Evolutionary conservation across 1,284 basidiomycete species (phyloP).

Genomic region (Xanthoconium separans): DNA sequence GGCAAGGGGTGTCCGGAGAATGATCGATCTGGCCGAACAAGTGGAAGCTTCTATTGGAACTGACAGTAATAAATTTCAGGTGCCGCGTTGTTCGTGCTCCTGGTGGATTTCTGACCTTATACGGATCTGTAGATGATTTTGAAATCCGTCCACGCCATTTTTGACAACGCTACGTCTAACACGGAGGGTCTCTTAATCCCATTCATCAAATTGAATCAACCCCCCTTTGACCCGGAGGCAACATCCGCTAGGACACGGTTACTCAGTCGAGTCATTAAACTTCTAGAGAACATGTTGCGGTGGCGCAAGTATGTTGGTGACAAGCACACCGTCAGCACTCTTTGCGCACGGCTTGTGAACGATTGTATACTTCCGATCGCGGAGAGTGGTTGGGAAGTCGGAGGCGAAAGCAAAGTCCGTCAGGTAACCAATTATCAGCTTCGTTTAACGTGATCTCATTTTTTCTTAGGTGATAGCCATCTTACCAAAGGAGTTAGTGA

Average conservation of each 20-base stretch:
- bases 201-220: slow-evolving; percentile 38
- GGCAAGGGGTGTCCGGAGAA: slow-evolving; percentile 56
- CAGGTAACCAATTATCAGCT: slow-evolving; percentile 46
- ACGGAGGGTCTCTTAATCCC: slow-evolving; percentile 47
- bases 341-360: slow-evolving; percentile 61
- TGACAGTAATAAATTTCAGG: slow-evolving; percentile 70
- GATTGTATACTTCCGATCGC: slow-evolving; percentile 67
- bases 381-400: slow-evolving; percentile 83
- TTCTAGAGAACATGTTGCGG: slow-evolving; percentile 67
- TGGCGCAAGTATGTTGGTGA: slow-evolving; percentile 79
- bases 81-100: slow-evolving; percentile 29
- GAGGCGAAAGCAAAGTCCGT: slow-evolving; percentile 68
- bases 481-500: slow-evolving; percentile 44
- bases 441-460: slow-evolving; percentile 5
- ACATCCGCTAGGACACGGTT: slow-evolving; percentile 72
- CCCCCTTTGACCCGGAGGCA: slow-evolving; percentile 75
- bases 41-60: slow-evolving; percentile 74
- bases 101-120: slow-evolving; percentile 11
- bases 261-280: slow-evolving; percentile 67
- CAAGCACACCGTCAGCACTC: slow-evolving; percentile 53
- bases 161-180: slow-evolving; percentile 54
- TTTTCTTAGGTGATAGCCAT: slow-evolving; percentile 40
- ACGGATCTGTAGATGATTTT: slow-evolving; percentile 53
- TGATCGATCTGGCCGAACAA: slow-evolving; percentile 79
- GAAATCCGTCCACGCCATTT: slow-evolving; percentile 59